Percentiles rank a stretch among this genome's conserved stretches.
Conservation (phyloP, 148 eudicot genomes). For the Arbutus unedo region DNA sequence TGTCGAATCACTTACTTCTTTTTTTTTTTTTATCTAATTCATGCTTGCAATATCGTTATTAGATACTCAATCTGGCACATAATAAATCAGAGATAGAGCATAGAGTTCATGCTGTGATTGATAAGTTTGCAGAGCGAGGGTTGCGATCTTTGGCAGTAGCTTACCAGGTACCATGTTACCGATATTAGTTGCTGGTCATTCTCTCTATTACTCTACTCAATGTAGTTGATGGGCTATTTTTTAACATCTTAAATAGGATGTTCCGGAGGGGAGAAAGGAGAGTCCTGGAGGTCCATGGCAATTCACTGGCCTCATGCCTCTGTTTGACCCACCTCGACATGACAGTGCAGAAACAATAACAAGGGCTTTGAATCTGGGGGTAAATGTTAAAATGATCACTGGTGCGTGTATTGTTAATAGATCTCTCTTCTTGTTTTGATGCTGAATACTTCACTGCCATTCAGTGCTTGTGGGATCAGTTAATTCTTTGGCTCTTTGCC, state of each 20-base stretch:
- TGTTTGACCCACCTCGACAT: conserved; percentile 62
- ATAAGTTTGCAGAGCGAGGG: conserved; percentile 72
- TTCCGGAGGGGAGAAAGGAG: conserved; percentile 58
- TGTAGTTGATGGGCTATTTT: not conserved
- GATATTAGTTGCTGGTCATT: not conserved
- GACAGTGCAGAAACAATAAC: conserved; percentile 58
- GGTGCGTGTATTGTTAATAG: conserved; percentile 19
- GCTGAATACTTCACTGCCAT: not conserved
- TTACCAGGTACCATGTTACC: conserved; percentile 41
- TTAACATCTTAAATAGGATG: conserved; percentile 34
- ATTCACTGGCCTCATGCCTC: conserved; percentile 50
- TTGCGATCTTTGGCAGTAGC: conserved; percentile 73
- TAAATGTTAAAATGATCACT: conserved; percentile 59
- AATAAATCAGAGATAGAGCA: conserved; percentile 1
- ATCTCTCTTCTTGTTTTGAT: not conserved
- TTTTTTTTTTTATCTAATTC: conserved; percentile 13
- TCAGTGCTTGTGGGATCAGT: too few relatives aligned
- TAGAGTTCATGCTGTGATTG: conserved; percentile 58
- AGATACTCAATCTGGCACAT: conserved; percentile 2
- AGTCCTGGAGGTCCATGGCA: conserved; percentile 59
- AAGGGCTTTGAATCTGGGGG: conserved; percentile 53
- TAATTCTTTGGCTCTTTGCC: too few relatives aligned
- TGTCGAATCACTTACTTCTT: not conserved
- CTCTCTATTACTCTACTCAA: not conserved
- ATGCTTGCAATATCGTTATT: conserved; percentile 29